Base-by-base conservation (phyloP, 805 yeast genomes). In the Metschnikowia proteae region DNA sequence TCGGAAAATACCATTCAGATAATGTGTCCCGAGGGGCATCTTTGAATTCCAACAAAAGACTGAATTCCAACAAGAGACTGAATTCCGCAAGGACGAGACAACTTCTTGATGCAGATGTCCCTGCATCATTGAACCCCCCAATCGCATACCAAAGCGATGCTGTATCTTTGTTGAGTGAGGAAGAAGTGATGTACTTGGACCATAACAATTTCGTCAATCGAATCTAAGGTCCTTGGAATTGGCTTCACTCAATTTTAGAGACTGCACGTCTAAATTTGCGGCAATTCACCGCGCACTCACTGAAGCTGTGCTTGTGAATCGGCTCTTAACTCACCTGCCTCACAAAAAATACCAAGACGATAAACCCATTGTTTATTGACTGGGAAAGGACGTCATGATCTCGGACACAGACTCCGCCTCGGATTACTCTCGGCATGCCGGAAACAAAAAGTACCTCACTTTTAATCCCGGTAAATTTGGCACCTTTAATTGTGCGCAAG, bases 111-210 rank as follows among this genome's bases (percentile, higher is more conserved):
- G 43, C 30, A 4, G 32, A 37, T 9, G 37, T 22, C 5, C 26
- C 37, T 35, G 40, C 38, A n/a, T n/a, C 22, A 17, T 13, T 13
- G 13, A 27, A 6, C 17, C 22, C 41, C 10, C 26, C 10, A 9
- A 13, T 8, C 8, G 23, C 17, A 6, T 5, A 6, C 23, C 9
- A 6, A 10, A 36, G 26, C 8, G 56, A 53, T 30, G 27, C 23
- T 11, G 41, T 27, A 3, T 55, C 58, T 5, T 23, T 55, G 26
- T 48, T 55, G 29, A 49, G 53, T 29, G 57, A 55, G 8, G 50
- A 50, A 11, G 58, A 55, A 31, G 52, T 45, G 39, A 29, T 32
- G 27, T 50, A 44, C 22, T 48, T 55, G 49, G 54, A 53, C 38
- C 46, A 40, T 31, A 53, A 43, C 17, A 42, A 50, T 23, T 53